Percentiles rank a stretch among this genome's conserved stretches.
These are phyloP conservation scores for Aspergillus niger DNA, from an alignment of 2,329 filamentous ascomycete genomes.

Conservation along the genomic window DNA sequence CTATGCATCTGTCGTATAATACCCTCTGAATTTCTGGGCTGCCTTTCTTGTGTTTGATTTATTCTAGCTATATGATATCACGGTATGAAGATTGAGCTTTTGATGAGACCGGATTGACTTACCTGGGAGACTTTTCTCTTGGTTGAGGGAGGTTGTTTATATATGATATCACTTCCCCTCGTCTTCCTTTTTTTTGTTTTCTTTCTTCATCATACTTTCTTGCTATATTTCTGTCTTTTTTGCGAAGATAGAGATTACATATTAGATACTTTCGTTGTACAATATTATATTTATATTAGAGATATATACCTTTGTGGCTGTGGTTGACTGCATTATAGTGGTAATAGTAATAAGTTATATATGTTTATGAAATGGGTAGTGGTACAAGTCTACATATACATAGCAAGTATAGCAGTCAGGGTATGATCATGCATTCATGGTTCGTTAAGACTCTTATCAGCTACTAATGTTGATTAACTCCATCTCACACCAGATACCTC, in stretches of 20 bases:
- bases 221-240: neutral
- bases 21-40: constrained; percentile 5
- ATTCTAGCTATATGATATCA: constrained; percentile 5
- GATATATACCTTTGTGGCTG: neutral
- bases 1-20: constrained; percentile 5
- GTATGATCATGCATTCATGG: neutral
- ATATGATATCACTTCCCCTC: too few relatives aligned
- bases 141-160: too few relatives aligned
- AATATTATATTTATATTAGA: neutral
- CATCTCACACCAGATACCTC: neutral
- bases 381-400: too few relatives aligned
- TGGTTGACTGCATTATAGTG: too few relatives aligned
- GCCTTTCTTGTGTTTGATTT: neutral
- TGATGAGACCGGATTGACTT: neutral
- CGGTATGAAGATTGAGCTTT: constrained; percentile 3
- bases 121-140: too few relatives aligned
- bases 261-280: constrained; percentile 1
- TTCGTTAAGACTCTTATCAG: neutral
- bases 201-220: neutral
- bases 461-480: neutral
- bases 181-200: neutral
- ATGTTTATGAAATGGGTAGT: neutral
- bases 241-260: neutral
- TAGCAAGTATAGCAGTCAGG: neutral
- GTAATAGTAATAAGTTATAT: too few relatives aligned